phyloP scores from a whole-genome alignment of 192 early-diverging fungal genomes.

The Mortierella antarctica region DNA sequence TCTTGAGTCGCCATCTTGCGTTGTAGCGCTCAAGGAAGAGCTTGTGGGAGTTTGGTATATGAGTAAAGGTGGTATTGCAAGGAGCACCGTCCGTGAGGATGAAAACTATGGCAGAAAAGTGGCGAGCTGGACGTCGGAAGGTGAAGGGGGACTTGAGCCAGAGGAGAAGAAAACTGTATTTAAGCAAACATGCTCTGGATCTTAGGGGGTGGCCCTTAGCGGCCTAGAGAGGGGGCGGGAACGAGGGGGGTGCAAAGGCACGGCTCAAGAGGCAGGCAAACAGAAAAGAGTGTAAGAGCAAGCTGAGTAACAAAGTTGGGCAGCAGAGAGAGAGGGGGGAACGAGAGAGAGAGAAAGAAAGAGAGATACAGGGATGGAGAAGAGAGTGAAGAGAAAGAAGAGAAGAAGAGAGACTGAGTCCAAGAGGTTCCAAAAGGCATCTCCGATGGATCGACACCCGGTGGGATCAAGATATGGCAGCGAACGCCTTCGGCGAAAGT shows the following conservation, averaged over 20 bases:
- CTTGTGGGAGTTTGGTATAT: background rate
- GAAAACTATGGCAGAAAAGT: too few species aligned
- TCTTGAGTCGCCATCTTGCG: slow-evolving; percentile 10
- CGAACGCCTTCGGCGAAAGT: too few species aligned
- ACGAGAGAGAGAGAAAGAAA: background rate
- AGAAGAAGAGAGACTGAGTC: background rate
- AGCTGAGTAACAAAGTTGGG: background rate
- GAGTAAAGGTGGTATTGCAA: background rate
- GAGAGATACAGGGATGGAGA: background rate
- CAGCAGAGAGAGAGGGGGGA: background rate
- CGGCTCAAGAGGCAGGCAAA: background rate
- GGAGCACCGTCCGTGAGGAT: too few species aligned
- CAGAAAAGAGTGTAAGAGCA: background rate
- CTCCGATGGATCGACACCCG: background rate
- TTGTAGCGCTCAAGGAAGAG: background rate
- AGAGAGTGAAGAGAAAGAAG: background rate
- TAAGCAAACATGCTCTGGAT: too few species aligned
- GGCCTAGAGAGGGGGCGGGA: too few species aligned
- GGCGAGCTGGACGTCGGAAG: background rate
- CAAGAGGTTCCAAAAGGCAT: background rate
- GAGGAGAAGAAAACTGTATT: background rate
- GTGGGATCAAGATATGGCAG: too few species aligned
- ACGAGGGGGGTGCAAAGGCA: background rate
- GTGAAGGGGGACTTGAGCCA: background rate
- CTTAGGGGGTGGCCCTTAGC: too few species aligned